A percentile compares a stretch with the other conserved stretches of the same genome.
These are phyloP conservation scores for Sarocladiaceae sp. DNA, from an alignment of 2,329 filamentous ascomycete genomes.

Conservation along the genomic window DNA sequence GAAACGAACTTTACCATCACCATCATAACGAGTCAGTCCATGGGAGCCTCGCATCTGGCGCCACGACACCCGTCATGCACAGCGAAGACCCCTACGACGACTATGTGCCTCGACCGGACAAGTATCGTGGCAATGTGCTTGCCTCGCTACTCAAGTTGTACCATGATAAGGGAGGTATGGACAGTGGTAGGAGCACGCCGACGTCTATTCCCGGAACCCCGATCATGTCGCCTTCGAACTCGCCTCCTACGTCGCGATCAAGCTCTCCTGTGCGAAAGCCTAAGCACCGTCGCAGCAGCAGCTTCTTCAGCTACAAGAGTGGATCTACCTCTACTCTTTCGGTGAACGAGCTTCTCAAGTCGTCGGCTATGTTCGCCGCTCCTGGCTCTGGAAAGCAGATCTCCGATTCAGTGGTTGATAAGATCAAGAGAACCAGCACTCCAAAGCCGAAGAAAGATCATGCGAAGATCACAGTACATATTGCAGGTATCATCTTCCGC, in stretches of 20 bases:
- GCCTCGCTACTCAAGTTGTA: conserved; percentile 70
- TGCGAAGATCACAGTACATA: conserved; percentile 50
- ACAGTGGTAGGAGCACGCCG: conserved; percentile 33
- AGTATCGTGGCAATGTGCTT: conserved; percentile 70
- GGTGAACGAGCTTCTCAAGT: conserved; percentile 48
- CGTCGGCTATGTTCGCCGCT: conserved; percentile 47
- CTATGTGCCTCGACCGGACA: conserved; percentile 62
- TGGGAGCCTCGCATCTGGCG: conserved; percentile 24
- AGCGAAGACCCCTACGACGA: conserved; percentile 43
- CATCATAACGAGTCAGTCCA: not conserved
- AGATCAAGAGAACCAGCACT: conserved; percentile 34
- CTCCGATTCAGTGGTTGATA: conserved; percentile 39
- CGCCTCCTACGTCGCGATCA: conserved; percentile 36
- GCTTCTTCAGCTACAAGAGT: conserved; percentile 35
- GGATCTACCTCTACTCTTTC: conserved; percentile 40
- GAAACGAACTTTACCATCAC: conserved; percentile 4
- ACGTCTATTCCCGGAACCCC: conserved; percentile 29
- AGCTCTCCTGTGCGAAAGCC: conserved; percentile 30
- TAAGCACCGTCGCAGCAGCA: conserved; percentile 29
- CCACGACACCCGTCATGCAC: conserved; percentile 28
- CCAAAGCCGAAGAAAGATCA: conserved; percentile 35
- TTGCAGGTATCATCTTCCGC: conserved; percentile 67
- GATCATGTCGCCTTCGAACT: conserved; percentile 35
- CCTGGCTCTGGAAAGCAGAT: conserved; percentile 38
- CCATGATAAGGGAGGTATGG: conserved; percentile 36